Conservation (phyloP, 2,329 filamentous ascomycete genomes). For the Metarhizium humberi region DNA sequence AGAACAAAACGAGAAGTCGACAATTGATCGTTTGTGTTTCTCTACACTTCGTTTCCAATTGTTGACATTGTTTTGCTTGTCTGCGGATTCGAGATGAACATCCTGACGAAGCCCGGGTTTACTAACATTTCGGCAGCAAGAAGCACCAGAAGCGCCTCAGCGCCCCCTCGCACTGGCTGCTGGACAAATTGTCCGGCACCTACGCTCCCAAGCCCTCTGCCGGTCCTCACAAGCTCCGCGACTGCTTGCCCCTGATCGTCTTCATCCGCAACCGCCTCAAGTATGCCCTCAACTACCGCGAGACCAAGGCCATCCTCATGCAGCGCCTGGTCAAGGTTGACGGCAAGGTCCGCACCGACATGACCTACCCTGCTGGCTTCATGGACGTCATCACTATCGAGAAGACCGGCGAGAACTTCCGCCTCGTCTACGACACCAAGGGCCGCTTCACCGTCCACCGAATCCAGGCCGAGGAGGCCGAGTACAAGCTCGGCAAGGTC, state of each 20-base stretch:
- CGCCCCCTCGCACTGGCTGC: slow-evolving; percentile 98
- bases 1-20: background rate
- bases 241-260: slow-evolving; percentile 97
- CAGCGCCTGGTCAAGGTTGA: slow-evolving; percentile 99
- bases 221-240: slow-evolving; percentile 98
- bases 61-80: background rate
- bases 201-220: slow-evolving; percentile 62
- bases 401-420: slow-evolving; percentile 99
- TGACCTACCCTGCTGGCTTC: slow-evolving; percentile 94
- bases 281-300: slow-evolving; percentile 98
- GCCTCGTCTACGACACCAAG: slow-evolving; percentile 99
- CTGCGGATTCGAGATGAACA: background rate
- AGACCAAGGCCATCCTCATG: slow-evolving; percentile 97
- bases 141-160: slow-evolving; percentile 99
- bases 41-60: background rate
- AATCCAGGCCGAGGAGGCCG: slow-evolving; percentile 95
- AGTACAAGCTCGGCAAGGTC: slow-evolving; percentile 99
- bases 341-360: slow-evolving; percentile 98
- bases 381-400: slow-evolving; percentile 99
- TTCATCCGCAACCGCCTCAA: slow-evolving; percentile 96
- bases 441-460: slow-evolving; percentile 99
- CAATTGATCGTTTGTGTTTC: background rate
- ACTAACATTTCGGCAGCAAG: slow-evolving; percentile 51
- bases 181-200: slow-evolving; percentile 97
- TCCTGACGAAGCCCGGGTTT: background rate